phyloP scores from a whole-genome alignment of 2,329 filamentous ascomycete genomes.

The Thermochaetoides dissita region DNA sequence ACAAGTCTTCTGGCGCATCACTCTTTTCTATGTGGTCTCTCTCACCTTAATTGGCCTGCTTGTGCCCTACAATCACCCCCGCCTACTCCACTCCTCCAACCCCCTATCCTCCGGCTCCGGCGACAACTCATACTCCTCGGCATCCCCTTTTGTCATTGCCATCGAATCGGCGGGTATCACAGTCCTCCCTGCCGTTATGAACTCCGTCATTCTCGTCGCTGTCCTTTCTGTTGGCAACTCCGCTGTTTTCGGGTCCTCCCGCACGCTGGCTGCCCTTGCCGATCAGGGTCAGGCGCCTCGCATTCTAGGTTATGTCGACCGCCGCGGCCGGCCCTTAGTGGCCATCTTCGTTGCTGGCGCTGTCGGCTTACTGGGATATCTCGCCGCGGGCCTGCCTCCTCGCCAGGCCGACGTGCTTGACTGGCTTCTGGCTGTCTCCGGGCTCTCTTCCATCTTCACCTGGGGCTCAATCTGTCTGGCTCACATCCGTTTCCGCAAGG shows the following conservation, averaged over 20 bases:
- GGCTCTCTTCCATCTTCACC: conserved; percentile 61
- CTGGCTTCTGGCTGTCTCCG: conserved; percentile 68
- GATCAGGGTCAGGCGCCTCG: conserved; percentile 74
- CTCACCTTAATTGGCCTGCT: conserved; percentile 69
- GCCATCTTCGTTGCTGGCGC: conserved; percentile 54
- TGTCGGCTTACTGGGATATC: conserved; percentile 63
- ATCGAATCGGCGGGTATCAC: conserved; percentile 73
- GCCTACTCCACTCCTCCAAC: conserved; percentile 34
- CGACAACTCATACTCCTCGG: conserved; percentile 47
- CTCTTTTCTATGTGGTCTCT: conserved; percentile 76
- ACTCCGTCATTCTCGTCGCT: conserved; percentile 82
- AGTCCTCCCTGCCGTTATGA: conserved; percentile 77
- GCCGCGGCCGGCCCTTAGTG: conserved; percentile 63
- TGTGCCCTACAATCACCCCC: conserved; percentile 55
- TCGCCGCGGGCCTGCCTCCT: conserved; percentile 43
- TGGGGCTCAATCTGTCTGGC: conserved; percentile 78
- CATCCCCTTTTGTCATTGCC: conserved; percentile 87
- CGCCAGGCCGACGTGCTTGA: conserved; percentile 47
- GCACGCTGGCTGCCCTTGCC: conserved; percentile 77
- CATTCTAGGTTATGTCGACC: conserved; percentile 68
- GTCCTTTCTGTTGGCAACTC: conserved; percentile 87
- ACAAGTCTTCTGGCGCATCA: conserved; percentile 91
- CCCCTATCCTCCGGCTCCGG: conserved; percentile 14
- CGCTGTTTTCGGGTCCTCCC: conserved; percentile 78
- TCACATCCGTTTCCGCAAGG: conserved; percentile 79